phyloP scores from a whole-genome alignment of 169 alveolate species.

The Pseudocohnilembus persalinus region DNA sequence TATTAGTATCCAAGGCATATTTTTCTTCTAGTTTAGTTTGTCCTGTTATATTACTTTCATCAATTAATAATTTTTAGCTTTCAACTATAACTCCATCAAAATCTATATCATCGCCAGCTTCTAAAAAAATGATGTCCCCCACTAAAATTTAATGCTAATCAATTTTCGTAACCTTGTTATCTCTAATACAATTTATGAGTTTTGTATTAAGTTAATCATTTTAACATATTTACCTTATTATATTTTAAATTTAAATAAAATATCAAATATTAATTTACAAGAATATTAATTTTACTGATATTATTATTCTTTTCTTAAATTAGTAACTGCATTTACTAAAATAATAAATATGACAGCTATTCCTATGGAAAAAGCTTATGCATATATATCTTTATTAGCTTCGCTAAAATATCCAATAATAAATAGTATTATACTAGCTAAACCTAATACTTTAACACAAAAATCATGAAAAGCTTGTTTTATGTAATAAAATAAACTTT shows the following conservation, averaged over 20 bases:
- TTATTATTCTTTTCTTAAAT: neutral
- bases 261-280: no score
- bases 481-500: neutral
- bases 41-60: neutral
- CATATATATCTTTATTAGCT: neutral
- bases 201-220: neutral
- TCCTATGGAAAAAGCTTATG: neutral
- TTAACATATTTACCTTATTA: neutral
- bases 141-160: neutral
- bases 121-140: neutral
- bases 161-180: neutral
- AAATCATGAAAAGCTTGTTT: neutral
- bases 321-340: neutral
- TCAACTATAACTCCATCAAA: neutral
- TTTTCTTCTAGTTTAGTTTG: neutral
- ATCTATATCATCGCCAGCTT: neutral
- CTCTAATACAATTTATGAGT: neutral
- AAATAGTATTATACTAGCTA: neutral
- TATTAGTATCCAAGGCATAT: neutral
- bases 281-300: no score
- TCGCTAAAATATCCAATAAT: neutral
- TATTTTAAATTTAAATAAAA: no score
- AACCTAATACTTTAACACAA: neutral
- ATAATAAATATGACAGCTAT: neutral
- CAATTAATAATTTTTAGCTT: neutral